Conservation (phyloP, 371 early-diverging fungal species). For the Lichtheimia corymbifera region DNA sequence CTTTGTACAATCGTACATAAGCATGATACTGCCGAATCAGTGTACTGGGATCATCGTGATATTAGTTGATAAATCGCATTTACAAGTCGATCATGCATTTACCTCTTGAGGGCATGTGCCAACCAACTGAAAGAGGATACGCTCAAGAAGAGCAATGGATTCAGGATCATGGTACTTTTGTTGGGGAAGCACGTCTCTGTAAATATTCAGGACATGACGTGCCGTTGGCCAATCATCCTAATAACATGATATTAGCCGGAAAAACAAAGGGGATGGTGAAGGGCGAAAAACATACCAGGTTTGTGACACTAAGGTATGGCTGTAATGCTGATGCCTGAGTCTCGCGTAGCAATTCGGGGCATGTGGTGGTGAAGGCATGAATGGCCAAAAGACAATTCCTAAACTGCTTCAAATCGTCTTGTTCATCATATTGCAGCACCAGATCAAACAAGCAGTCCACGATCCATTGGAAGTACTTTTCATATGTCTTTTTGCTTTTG, state of each 20-base stretch:
- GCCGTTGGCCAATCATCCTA: constrained; percentile 55
- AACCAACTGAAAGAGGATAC: constrained; percentile 57
- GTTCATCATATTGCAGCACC: constrained; percentile 57
- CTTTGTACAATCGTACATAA: constrained; percentile 68
- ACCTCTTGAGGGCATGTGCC: constrained; percentile 60
- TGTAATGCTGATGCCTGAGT: constrained; percentile 49
- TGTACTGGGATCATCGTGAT: constrained; percentile 5
- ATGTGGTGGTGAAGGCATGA: constrained; percentile 46
- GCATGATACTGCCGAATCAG: constrained; percentile 62
- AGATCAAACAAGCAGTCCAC: constrained; percentile 55
- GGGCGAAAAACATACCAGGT: constrained; percentile 23
- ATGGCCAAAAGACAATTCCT: constrained; percentile 39
- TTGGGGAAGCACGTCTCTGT: constrained; percentile 60
- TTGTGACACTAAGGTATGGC: constrained; percentile 46
- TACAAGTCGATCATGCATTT: neutral
- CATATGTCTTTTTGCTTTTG: constrained; percentile 34
- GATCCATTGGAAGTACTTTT: constrained; percentile 59
- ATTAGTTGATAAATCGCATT: neutral
- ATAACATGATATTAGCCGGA: neutral
- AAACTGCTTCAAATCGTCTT: constrained; percentile 31
- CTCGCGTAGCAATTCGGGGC: constrained; percentile 40
- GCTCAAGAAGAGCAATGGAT: constrained; percentile 56
- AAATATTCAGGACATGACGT: constrained; percentile 54
- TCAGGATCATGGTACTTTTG: constrained; percentile 56
- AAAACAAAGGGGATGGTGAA: neutral